Percentiles rank a stretch among this genome's conserved stretches.
Conservation (phyloP, 164 flowering plant species). For the Saururus chinensis region DNA sequence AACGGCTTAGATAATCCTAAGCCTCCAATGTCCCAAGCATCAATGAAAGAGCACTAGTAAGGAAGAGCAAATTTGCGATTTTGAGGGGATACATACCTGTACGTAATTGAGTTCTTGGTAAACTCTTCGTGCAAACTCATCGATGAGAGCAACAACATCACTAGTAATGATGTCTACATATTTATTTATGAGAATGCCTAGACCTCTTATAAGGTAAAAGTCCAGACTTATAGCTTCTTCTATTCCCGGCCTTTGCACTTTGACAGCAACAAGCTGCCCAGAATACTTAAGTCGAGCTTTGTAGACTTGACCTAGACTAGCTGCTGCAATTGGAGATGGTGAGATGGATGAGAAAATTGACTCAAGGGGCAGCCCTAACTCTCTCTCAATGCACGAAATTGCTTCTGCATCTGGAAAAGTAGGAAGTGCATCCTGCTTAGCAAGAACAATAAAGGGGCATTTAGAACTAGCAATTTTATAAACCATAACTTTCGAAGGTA, state of each 20-base stretch:
- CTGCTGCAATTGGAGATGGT: slow-evolving; percentile 93
- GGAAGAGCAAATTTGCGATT: not conserved
- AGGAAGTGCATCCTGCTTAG: slow-evolving; percentile 82
- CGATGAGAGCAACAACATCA: slow-evolving; percentile 88
- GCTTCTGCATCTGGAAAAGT: slow-evolving; percentile 90
- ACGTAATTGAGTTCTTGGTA: slow-evolving; percentile 97
- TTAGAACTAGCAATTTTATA: too few species aligned
- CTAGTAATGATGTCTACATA: slow-evolving; percentile 69
- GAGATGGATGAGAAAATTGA: slow-evolving; percentile 71
- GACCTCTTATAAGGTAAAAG: slow-evolving; percentile 73
- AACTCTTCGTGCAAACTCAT: slow-evolving; percentile 93
- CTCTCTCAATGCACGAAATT: slow-evolving; percentile 80
- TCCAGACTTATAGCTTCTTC: slow-evolving; percentile 90
- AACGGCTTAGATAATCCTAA: not conserved
- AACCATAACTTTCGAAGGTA: too few species aligned
- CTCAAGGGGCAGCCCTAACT: slow-evolving; percentile 63
- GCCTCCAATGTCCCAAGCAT: not conserved
- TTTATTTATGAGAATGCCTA: slow-evolving; percentile 70
- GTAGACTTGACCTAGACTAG: slow-evolving; percentile 97
- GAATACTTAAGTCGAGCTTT: slow-evolving; percentile 77
- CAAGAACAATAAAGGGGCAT: not conserved
- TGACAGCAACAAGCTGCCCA: slow-evolving; percentile 82
- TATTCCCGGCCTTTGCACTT: slow-evolving; percentile 92
- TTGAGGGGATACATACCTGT: slow-evolving; percentile 47
- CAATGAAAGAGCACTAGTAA: not conserved